Base-by-base conservation (phyloP, 2,329 filamentous ascomycete species). In the Fusarium globosum region DNA sequence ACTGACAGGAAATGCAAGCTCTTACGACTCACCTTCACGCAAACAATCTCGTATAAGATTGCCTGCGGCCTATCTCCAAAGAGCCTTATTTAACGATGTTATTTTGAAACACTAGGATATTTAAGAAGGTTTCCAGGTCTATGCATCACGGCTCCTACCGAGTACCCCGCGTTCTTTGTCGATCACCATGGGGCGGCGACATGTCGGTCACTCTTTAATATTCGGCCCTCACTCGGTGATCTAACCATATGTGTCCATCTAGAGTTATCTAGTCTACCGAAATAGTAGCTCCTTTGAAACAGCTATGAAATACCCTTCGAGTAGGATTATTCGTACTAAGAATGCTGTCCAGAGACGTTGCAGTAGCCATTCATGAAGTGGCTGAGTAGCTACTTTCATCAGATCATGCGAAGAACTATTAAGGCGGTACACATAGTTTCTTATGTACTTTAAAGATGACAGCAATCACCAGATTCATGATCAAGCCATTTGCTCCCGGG, bases 151-250 rank as follows among this genome's bases (percentile, higher is more conserved):
- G 23, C 21, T 39, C 18, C 23, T 38, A 6, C n/a, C 38, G 28
- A 30, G 23, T 56, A 41, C 64, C 58, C 67, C 67, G 58, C 64
- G 30, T 53, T 39, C 28, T 30, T 14, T 46, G 39, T 46, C 41
- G 38, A 69, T 53, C 39, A 48, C 15, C 35, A 64, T 38, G 38
- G 45, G 51, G 28, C 67, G 67, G 67, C 41, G 57, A 63, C 58
- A 69, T 69, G 49, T 69, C 67, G 58, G 67, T 11, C 21, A 26
- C 38, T 58, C 26, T 63, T 15, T 7, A 15, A 51, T 30, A 64
- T 58, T 69, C 67, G 67, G 65, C 45, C 67, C 66, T 69, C 64
- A 52, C 14, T 49, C 66, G 66, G 57, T 38, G 39, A 52, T 48
- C 51, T 68, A 69, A 45, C 66, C 45, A 18, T 51, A 16, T 63